Conservation (phyloP, 345 rosid species). For the Rhizophora apiculata region DNA sequence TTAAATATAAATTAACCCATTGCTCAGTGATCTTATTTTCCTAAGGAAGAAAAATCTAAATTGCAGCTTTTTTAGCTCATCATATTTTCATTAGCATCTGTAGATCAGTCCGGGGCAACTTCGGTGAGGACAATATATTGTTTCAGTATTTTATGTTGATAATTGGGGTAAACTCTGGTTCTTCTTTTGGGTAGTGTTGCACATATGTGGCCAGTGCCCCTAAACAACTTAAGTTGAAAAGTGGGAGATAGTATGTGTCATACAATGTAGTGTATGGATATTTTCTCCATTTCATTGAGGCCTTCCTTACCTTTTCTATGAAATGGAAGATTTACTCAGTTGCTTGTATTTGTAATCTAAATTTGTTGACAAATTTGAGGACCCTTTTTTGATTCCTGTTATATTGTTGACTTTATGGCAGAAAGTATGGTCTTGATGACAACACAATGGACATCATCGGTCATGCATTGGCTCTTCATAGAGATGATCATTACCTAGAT, state of each 20-base stretch:
- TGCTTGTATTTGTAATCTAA: not conserved
- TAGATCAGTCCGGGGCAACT: not conserved
- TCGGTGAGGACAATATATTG: not conserved
- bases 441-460: slow-evolving; percentile 93
- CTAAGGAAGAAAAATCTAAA: no score
- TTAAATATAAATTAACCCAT: no score
- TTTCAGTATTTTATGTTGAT: not conserved
- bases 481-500: slow-evolving; percentile 72
- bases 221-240: no score
- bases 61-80: not conserved
- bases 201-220: no score
- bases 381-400: slow-evolving; percentile 1
- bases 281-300: not conserved
- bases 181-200: not conserved
- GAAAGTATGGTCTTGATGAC: slow-evolving; percentile 86
- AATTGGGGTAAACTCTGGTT: not conserved
- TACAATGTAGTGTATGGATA: no score
- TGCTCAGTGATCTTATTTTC: no score
- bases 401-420: slow-evolving; percentile 29
- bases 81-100: not conserved
- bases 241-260: no score
- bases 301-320: not conserved
- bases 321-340: not conserved
- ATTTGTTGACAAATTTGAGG: not conserved
- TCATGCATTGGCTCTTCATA: slow-evolving; percentile 90